Evolutionary conservation across 2,329 filamentous ascomycete genomes (phyloP).

Genomic region (Calonectria hongkongensis): DNA sequence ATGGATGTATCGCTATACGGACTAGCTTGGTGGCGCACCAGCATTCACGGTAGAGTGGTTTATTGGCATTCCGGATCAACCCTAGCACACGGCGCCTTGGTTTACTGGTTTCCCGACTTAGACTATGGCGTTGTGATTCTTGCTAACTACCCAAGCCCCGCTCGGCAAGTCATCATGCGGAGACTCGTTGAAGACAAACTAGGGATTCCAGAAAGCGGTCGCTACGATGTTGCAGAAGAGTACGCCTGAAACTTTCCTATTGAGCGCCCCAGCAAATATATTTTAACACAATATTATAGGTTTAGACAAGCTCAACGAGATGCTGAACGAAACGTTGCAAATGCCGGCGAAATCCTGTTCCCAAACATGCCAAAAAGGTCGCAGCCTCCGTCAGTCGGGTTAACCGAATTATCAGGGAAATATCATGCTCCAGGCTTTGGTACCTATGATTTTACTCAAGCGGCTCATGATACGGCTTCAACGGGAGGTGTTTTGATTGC

Average conservation of each 20-base stretch:
- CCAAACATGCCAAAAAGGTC: background rate
- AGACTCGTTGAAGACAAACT: slow-evolving; percentile 9
- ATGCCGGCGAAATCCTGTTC: slow-evolving; percentile 2
- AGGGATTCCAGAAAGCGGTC: background rate
- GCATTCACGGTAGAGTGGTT: slow-evolving; percentile 1
- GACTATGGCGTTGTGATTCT: slow-evolving; percentile 3
- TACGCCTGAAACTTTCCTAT: background rate
- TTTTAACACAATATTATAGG: background rate
- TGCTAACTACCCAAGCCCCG: slow-evolving; percentile 1
- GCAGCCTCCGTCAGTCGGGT: background rate
- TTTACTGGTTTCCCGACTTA: slow-evolving; percentile 8
- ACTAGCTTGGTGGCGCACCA: slow-evolving; percentile 13
- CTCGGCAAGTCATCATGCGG: background rate
- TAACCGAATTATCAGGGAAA: background rate
- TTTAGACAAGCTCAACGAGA: slow-evolving; percentile 5
- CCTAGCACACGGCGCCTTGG: background rate
- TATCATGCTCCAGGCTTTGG: slow-evolving; percentile 5
- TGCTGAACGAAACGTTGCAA: background rate
- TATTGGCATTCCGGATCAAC: slow-evolving; percentile 17
- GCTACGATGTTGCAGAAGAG: slow-evolving; percentile 9
- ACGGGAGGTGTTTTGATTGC: background rate
- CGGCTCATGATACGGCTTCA: too few species aligned
- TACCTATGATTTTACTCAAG: background rate
- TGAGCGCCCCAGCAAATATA: background rate
- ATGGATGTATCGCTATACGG: slow-evolving; percentile 12